Percentiles rank a stretch among this genome's conserved stretches.
Conservation (phyloP, 179 eudicot genomes). For the Silene vulgaris region DNA sequence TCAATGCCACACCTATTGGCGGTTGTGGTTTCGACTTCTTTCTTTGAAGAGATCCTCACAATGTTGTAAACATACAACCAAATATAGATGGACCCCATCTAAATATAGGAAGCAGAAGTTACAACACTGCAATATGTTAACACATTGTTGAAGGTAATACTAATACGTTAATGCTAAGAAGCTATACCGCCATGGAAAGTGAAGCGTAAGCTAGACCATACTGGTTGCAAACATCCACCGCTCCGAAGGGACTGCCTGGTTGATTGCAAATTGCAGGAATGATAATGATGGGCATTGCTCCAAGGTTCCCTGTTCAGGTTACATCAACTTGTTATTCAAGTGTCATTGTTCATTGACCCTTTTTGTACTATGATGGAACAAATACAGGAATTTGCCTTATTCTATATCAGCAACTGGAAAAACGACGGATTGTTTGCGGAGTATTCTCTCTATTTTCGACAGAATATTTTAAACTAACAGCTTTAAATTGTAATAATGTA, state of each 20-base stretch:
- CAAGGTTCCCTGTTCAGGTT: conserved; percentile 64
- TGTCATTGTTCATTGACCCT: too few relatives aligned
- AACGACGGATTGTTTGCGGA: too few relatives aligned
- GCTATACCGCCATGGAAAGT: conserved; percentile 76
- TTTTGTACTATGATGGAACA: too few relatives aligned
- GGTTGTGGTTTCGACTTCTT: background rate
- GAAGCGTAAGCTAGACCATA: conserved; percentile 72
- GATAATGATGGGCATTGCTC: conserved; percentile 61
- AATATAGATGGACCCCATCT: conserved; percentile 67
- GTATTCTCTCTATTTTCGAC: too few relatives aligned
- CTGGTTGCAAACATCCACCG: conserved; percentile 45
- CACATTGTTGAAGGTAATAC: background rate
- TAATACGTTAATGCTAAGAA: background rate
- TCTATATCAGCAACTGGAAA: too few relatives aligned
- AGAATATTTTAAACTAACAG: too few relatives aligned
- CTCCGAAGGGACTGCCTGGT: conserved; percentile 75
- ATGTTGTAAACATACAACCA: conserved; percentile 84
- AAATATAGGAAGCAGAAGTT: background rate
- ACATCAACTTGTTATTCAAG: background rate
- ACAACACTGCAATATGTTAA: background rate
- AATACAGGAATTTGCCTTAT: too few relatives aligned
- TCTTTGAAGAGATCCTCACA: conserved; percentile 34
- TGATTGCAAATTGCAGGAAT: conserved; percentile 86
- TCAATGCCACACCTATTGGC: background rate
- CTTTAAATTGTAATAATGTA: too few relatives aligned